Evolutionary conservation across 495 filamentous ascomycete species (phyloP), one percentile per base, ranked within the genome.

Genomic region (Evernia prunastri): DNA sequence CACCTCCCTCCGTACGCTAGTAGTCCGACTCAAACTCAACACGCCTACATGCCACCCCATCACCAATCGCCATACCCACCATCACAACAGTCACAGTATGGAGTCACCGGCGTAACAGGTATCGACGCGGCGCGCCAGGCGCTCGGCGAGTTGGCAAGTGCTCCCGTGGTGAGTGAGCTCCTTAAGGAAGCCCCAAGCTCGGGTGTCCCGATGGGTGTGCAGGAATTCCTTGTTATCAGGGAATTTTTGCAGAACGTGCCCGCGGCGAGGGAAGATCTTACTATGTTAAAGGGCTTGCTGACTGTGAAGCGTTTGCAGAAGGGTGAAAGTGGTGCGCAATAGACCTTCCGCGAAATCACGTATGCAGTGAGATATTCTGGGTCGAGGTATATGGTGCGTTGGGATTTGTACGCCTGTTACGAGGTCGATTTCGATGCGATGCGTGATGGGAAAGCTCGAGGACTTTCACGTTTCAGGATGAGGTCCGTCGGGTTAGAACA

Each of bases 121-220:
- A 77, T 81, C 68, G 72, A 72, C 35, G 74, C 77, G 25, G 85
- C 84, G 15, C 72, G 79, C 7, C 78, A 84, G 53, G 80, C 89
- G 0, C 77, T 91, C 1, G 87, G 87, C 0, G 54, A 73, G 0
- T 78, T 87, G 42, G 83, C 84, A 23, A 73, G 76, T 27, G 80
- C 84, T 13, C 85, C 87, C 2, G 85, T 86, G 0, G 82, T 91
- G 8, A 74, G 78, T n/a, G 84, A 89, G 67, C 73, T 91, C 10
- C 76, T 92, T 20, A 81, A 84, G 15, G 84, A 88, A 59, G 85
- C 85, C 2, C 83, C 82, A 9, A 79, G 79, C 25, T 87, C 86
- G 76, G 77, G 83, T 39, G 76, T 80, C 18, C 73, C 75, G 4
- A 87, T 86, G 76, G 77, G 83, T 36, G 75, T 80, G 18, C 73